phyloP scores from a whole-genome alignment of 2,329 filamentous ascomycete genomes.

The Huntiella moniliformis region DNA sequence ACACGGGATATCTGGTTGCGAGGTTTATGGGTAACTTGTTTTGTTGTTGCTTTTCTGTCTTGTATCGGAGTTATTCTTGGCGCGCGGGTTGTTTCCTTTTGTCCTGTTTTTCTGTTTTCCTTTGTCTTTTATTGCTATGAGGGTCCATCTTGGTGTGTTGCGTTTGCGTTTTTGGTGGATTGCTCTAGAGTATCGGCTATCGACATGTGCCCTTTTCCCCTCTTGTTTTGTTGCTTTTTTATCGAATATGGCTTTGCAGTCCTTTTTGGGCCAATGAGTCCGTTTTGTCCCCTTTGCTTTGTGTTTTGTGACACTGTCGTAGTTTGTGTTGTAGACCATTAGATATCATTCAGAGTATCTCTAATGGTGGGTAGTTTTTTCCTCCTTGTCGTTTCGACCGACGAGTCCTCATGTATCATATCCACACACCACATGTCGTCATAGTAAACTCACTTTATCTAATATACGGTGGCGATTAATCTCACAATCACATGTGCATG shows the following conservation, averaged over 20 bases:
- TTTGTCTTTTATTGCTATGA: conserved; percentile 1
- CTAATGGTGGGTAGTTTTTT: too few relatives aligned
- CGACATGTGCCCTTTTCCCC: neutral
- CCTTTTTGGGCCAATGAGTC: neutral
- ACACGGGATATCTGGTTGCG: conserved; percentile 10
- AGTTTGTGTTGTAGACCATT: neutral
- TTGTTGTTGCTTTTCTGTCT: neutral
- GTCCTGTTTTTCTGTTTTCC: neutral
- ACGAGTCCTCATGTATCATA: too few relatives aligned
- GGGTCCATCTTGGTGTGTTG: neutral
- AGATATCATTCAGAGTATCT: too few relatives aligned
- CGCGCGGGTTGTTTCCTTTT: neutral
- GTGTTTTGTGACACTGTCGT: neutral
- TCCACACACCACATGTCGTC: too few relatives aligned
- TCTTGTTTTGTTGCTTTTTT: neutral
- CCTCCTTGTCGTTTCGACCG: too few relatives aligned
- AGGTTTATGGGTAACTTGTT: neutral
- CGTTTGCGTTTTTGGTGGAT: conserved; percentile 1
- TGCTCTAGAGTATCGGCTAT: too few relatives aligned
- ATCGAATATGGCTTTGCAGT: conserved; percentile 2
- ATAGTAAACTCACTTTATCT: too few relatives aligned
- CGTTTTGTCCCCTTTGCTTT: conserved; percentile 1
- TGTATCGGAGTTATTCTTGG: too few relatives aligned
- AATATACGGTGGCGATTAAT: too few relatives aligned
- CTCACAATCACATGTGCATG: too few relatives aligned